These are phyloP conservation scores for Ambrosia hybrid DNA, from an alignment of 140 eudicot genomes.

Conservation along the genomic window DNA sequence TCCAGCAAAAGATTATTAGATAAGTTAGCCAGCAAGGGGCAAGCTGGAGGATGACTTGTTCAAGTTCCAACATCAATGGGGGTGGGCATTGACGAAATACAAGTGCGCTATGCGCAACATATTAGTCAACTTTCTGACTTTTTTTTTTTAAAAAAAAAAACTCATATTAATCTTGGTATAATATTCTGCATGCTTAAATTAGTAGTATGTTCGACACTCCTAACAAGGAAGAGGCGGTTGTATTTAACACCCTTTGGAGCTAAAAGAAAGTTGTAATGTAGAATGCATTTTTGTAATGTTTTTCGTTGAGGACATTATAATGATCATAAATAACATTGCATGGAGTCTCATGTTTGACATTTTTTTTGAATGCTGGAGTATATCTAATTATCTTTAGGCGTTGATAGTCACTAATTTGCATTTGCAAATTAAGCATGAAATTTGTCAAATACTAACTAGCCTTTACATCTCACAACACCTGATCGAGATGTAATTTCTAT, in stretches of 20 bases:
- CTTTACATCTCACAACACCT: constrained; percentile 1
- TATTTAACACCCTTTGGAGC: constrained; percentile 31
- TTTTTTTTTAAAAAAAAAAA: too few relatives aligned
- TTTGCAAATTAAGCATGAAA: background rate
- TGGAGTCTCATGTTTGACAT: constrained; percentile 24
- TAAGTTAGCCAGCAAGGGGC: constrained; percentile 31
- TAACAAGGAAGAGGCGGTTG: constrained; percentile 30
- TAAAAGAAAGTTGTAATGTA: constrained; percentile 22
- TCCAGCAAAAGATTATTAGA: constrained; percentile 12
- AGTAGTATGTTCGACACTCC: constrained; percentile 25
- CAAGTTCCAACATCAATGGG: constrained; percentile 29
- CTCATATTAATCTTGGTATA: constrained; percentile 1
- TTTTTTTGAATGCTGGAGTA: constrained; percentile 1
- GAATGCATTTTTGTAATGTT: constrained; percentile 5
- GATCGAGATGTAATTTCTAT: background rate
- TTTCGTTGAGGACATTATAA: background rate
- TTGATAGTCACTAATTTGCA: constrained; percentile 6
- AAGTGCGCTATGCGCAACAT: constrained; percentile 34
- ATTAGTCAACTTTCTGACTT: constrained; percentile 36
- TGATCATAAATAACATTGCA: constrained; percentile 21
- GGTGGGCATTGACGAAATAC: constrained; percentile 27
- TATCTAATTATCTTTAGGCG: constrained; percentile 7
- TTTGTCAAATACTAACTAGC: background rate
- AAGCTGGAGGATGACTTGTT: constrained; percentile 41
- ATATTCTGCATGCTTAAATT: constrained; percentile 27